Base-by-base conservation (phyloP, 75 land plant genomes). In the Cupressus sempervirens region DNA sequence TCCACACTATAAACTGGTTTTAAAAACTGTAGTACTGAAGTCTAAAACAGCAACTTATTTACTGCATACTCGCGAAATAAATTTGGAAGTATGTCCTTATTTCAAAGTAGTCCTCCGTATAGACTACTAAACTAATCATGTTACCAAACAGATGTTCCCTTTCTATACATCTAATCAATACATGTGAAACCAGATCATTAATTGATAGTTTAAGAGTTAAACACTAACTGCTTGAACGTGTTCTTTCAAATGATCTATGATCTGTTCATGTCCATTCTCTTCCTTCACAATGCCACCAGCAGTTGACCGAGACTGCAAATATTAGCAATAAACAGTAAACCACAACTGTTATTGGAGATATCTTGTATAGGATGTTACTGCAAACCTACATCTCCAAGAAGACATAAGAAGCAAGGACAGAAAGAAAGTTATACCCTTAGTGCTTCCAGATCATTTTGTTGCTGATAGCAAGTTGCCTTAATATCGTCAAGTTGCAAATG, bases 401-500 rank as follows among this genome's bases (percentile, higher is more conserved):
- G 15, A 76, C 43, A 81, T 81, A 81, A 81, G 48, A 50, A 12
- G 35, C 56, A 81, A 50, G 34, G 82, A 18, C 29, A n/a, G 9
- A 76, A 43, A 50, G 35, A 40, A 10, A 54, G 20, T 41, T 14
- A 56, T 86, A 93, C 94, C 90, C 82, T 84, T 29, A 84, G 23
- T 5, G 82, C 26, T 52, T 82, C 82, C 67, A 84, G 32, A 18
- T 83, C 86, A 54, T 32, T 62, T 88, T 83, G 80, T 34, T 85
- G 89, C 53, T 58, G 74, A 80, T 50, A 7, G 76, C 85, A 73
- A 34, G 85, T 70, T 81, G 84, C 83, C 58, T 86, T 88, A 20
- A 86, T 14, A 36, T 86, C 80, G 38, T 84, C 88, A 4, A 95
- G 65, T 86, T 85, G 85, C 86, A 86, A 15, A 26, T 83, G 86